Evolutionary conservation across 352 stramenopile genomes (phyloP), one percentile per base, ranked within the genome.

Genomic region (Phytophthora pini): DNA sequence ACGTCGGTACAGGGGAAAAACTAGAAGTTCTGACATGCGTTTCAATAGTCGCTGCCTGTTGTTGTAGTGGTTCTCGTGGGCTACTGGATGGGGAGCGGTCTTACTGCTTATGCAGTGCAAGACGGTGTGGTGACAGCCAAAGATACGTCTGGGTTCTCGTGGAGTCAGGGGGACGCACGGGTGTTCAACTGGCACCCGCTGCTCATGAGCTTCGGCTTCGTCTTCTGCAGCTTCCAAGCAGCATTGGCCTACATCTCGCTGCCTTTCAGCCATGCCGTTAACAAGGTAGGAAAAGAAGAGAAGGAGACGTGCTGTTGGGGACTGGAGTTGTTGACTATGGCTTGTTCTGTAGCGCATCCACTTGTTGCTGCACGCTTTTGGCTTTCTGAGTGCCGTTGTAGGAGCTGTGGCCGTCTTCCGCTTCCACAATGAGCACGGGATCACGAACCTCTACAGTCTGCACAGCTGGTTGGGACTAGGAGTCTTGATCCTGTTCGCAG

Each of bases 171-270:
- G 22, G 84, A 94, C 56, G 73, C 56, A 11, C 72, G 63, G 26
- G 85, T 96, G 46, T 96, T 96, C 70, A 94, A 94, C 54, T 96
- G 88, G 87, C 88, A 96, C 68, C 88, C 88, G 47, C 50, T 93
- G 49, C 76, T 96, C 75, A 95, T 95, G 88, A 88, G 77, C 43
- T 75, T 94, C 44, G 88, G 87, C 32, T 87, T 96, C 34, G 68
- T 95, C 46, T 87, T 95, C 34, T 94, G 82, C 77, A 90, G 79
- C 7, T 80, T 77, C 10, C 75, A 92, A 49, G 80, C 85, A 5
- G 81, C 81, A 29, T 65, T 93, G 17, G 80, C 60, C 43, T 93
- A 93, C 74, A 79, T 84, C 27, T 87, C 81, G 9, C 47, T 92
- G 49, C 85, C 85, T 6, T 92, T 90, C 40, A 76, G 66, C 5